A percentile compares a stretch with the other conserved stretches of the same genome.
Conservation (phyloP, 306 rosid genomes). For the Carpinus fangiana region DNA sequence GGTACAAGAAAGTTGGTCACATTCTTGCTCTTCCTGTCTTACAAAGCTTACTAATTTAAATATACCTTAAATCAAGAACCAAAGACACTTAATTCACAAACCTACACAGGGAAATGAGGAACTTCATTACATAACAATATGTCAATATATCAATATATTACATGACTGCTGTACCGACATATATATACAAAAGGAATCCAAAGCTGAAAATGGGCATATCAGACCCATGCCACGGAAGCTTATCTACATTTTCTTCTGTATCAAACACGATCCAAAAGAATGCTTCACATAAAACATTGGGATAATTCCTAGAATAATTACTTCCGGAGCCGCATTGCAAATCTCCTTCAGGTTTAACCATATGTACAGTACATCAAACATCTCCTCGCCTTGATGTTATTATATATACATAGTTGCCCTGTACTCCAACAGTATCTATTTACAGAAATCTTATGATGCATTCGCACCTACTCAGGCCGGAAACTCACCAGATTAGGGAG, state of each 20-base stretch:
- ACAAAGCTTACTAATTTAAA: background rate
- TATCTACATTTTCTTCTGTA: slow-evolving; percentile 28
- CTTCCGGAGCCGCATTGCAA: background rate
- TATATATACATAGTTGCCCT: slow-evolving; percentile 1
- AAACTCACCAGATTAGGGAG: slow-evolving; percentile 85
- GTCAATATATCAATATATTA: background rate
- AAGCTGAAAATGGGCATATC: background rate
- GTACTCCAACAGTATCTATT: background rate
- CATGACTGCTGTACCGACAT: background rate
- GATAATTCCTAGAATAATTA: slow-evolving; percentile 5
- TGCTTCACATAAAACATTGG: slow-evolving; percentile 34
- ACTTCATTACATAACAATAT: background rate
- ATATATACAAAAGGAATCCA: background rate
- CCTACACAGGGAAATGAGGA: background rate
- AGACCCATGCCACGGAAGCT: slow-evolving; percentile 38
- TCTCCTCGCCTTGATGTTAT: slow-evolving; percentile 8
- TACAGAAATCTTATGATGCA: slow-evolving; percentile 5
- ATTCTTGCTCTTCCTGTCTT: background rate
- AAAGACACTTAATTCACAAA: background rate
- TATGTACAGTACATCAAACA: slow-evolving; percentile 31
- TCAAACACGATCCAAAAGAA: slow-evolving; percentile 16
- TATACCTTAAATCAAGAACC: background rate
- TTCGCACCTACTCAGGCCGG: slow-evolving; percentile 65
- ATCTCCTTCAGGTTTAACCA: slow-evolving; percentile 10
- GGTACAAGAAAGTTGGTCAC: background rate